Conservation (phyloP, 192 early-diverging fungal genomes). For the Phycomyces blakesleeanus region DNA sequence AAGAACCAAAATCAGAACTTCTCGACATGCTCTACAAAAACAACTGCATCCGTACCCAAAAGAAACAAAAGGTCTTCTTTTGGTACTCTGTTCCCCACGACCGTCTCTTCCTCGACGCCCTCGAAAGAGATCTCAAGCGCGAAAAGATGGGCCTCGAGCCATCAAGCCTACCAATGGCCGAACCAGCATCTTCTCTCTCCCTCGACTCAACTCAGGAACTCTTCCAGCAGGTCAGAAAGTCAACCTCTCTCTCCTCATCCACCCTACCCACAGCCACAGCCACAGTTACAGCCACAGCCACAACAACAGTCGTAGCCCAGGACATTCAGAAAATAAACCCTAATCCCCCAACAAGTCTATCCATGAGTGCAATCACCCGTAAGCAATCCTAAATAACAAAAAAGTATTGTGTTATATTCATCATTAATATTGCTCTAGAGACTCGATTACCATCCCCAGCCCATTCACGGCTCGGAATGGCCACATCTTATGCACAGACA, state of each 20-base stretch:
- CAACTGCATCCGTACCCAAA: conserved; percentile 95
- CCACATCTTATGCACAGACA: conserved; percentile 1
- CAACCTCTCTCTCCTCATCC: conserved; percentile 31
- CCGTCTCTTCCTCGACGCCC: conserved; percentile 89
- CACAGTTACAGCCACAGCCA: too few relatives aligned
- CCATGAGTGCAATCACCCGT: not conserved
- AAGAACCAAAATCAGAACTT: conserved; percentile 91
- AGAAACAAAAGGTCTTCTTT: conserved; percentile 99
- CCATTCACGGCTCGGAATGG: not conserved
- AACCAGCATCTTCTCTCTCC: conserved; percentile 65
- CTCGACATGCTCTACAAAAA: conserved; percentile 93
- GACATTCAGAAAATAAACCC: conserved; percentile 25
- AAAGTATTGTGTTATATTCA: too few relatives aligned
- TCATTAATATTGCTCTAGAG: too few relatives aligned
- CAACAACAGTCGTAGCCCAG: conserved; percentile 23
- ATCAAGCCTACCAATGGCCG: conserved; percentile 69
- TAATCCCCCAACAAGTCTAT: conserved; percentile 13
- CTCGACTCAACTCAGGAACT: conserved; percentile 55
- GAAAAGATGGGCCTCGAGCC: conserved; percentile 83
- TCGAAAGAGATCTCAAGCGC: conserved; percentile 94
- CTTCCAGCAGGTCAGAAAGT: conserved; percentile 49
- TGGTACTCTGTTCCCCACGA: conserved; percentile 97
- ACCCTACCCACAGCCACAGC: too few relatives aligned
- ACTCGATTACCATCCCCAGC: not conserved
- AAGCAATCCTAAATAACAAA: not conserved